phyloP scores from a whole-genome alignment of 1,284 basidiomycete species.

The Ustilago esculenta region DNA sequence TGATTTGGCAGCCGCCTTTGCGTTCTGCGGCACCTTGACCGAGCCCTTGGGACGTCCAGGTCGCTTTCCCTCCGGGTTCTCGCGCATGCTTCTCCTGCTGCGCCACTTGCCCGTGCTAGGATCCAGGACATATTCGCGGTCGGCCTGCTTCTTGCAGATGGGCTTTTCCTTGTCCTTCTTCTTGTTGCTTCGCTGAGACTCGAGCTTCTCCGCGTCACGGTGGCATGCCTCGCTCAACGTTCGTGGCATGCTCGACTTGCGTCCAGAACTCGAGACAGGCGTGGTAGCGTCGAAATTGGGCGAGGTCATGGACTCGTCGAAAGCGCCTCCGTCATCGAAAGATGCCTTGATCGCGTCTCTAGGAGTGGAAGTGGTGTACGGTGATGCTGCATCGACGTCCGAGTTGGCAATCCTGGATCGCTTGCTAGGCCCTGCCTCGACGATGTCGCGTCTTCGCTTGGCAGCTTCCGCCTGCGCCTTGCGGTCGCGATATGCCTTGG shows the following conservation, averaged over 20 bases:
- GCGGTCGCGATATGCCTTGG: slow-evolving; percentile 28
- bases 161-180: slow-evolving; percentile 36
- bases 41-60: slow-evolving; percentile 51
- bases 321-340: slow-evolving; percentile 2
- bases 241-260: slow-evolving; percentile 40
- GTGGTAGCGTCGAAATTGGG: slow-evolving; percentile 28
- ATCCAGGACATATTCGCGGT: slow-evolving; percentile 39
- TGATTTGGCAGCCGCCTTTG: slow-evolving; percentile 11
- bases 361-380: slow-evolving; percentile 21
- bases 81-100: slow-evolving; percentile 51
- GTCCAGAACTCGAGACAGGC: slow-evolving; percentile 14
- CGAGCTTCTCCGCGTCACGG: slow-evolving; percentile 42
- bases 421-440: slow-evolving; percentile 17
- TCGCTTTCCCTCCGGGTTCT: slow-evolving; percentile 47
- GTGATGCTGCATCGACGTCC: slow-evolving; percentile 27
- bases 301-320: slow-evolving; percentile 19
- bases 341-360: slow-evolving; percentile 1
- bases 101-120: slow-evolving; percentile 47
- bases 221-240: slow-evolving; percentile 49
- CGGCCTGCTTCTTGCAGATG: slow-evolving; percentile 41
- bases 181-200: slow-evolving; percentile 31
- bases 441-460: slow-evolving; percentile 18
- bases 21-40: slow-evolving; percentile 28
- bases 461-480: slow-evolving; percentile 29
- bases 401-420: slow-evolving; percentile 16